Percentiles rank a stretch among this genome's conserved stretches.
These are phyloP conservation scores for Kalmusia sp. DNA, from an alignment of 2,329 filamentous ascomycete species.

Conservation along the genomic window DNA sequence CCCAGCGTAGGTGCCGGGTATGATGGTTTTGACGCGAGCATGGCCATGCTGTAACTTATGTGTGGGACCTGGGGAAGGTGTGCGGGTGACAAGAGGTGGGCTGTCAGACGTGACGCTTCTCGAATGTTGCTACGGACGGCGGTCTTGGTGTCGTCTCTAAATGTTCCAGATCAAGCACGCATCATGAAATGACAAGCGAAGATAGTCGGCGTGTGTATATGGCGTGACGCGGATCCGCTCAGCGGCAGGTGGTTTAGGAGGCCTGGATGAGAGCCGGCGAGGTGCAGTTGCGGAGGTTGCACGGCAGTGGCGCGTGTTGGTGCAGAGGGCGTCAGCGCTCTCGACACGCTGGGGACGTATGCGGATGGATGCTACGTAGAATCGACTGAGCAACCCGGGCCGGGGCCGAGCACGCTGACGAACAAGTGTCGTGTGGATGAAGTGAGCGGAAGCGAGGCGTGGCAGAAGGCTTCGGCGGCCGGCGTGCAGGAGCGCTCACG, in stretches of 20 bases:
- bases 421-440: not conserved
- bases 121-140: constrained; percentile 4
- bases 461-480: constrained; percentile 2
- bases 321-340: not conserved
- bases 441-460: not conserved
- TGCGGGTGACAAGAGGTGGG: constrained; percentile 2
- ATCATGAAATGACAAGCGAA: constrained; percentile 14
- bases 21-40: constrained; percentile 77
- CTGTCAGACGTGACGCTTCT: constrained; percentile 9
- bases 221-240: not conserved
- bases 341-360: not conserved
- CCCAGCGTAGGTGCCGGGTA: constrained; percentile 65
- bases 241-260: constrained; percentile 7
- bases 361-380: not conserved
- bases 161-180: constrained; percentile 15
- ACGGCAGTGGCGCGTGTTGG: constrained; percentile 12
- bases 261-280: constrained; percentile 20
- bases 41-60: constrained; percentile 65
- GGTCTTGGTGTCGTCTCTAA: constrained; percentile 7
- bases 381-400: not conserved
- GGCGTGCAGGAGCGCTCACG: constrained; percentile 4
- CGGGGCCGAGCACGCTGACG: not conserved
- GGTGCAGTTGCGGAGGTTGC: constrained; percentile 18
- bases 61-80: not conserved
- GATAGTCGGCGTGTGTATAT: not conserved